Conservation (phyloP, 2,329 filamentous ascomycete genomes). For the Venturia effusa region DNA sequence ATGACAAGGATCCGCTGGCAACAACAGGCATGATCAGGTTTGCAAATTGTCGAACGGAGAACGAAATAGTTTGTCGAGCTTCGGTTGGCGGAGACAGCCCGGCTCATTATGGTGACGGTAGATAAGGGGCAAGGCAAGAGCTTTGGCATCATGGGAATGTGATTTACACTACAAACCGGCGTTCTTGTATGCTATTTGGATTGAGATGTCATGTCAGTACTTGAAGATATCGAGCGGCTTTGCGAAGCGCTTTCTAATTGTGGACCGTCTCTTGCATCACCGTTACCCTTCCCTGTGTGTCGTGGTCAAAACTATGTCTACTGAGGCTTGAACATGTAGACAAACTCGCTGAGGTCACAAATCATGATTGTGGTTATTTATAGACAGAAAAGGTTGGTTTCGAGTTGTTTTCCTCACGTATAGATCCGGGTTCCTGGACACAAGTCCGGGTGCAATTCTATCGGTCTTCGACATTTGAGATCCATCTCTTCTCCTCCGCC, state of each 20-base stretch:
- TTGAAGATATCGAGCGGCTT: not conserved
- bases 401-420: too few species aligned
- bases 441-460: too few species aligned
- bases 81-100: not conserved
- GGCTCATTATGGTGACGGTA: not conserved
- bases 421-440: too few species aligned
- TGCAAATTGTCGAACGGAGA: not conserved
- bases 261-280: too few species aligned
- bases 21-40: not conserved
- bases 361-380: too few species aligned
- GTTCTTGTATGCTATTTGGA: constrained; percentile 4
- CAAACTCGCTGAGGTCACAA: too few species aligned
- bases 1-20: not conserved
- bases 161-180: not conserved
- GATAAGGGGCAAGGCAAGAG: not conserved
- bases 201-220: not conserved
- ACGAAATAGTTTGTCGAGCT: not conserved
- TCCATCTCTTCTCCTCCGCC: too few species aligned
- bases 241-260: not conserved
- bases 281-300: too few species aligned
- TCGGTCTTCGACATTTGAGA: too few species aligned
- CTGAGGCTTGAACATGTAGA: too few species aligned
- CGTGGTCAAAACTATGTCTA: too few species aligned
- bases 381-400: too few species aligned
- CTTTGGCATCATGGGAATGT: not conserved